Conservation (phyloP, 2,329 filamentous ascomycete genomes). For the Capronia epimyces region DNA sequence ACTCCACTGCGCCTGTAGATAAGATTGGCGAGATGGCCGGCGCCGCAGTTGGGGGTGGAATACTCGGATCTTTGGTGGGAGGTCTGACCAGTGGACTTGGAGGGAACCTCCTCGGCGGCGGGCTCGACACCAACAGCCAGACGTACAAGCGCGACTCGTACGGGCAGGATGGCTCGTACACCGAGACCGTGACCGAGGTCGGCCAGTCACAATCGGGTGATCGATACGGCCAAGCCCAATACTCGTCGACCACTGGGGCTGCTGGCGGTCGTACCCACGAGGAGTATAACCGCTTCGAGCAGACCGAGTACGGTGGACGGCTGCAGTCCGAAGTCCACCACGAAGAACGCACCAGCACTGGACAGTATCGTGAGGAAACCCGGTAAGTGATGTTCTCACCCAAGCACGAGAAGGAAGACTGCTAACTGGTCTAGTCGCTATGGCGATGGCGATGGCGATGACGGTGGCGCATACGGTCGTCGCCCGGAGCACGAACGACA, state of each 20-base stretch:
- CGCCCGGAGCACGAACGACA: conserved; percentile 22
- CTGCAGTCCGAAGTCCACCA: conserved; percentile 19
- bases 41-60: conserved; percentile 59
- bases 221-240: conserved; percentile 41
- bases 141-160: conserved; percentile 52
- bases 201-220: conserved; percentile 23
- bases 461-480: conserved; percentile 14
- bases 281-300: conserved; percentile 26
- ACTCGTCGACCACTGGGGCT: conserved; percentile 27
- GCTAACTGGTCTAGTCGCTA: conserved; percentile 11
- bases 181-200: conserved; percentile 53
- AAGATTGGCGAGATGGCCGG: conserved; percentile 47
- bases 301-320: conserved; percentile 14
- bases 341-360: conserved; percentile 17
- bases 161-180: conserved; percentile 57
- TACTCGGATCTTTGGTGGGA: conserved; percentile 61
- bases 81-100: conserved; percentile 56
- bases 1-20: conserved; percentile 11
- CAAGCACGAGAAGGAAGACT: neutral
- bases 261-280: conserved; percentile 17
- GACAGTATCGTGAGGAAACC: conserved; percentile 21
- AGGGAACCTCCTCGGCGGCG: conserved; percentile 55
- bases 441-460: conserved; percentile 24
- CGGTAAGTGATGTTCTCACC: conserved; percentile 7
- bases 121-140: conserved; percentile 52